These are phyloP conservation scores for Eimeria praecox DNA, from an alignment of 169 alveolate species.

Conservation along the genomic window DNA sequence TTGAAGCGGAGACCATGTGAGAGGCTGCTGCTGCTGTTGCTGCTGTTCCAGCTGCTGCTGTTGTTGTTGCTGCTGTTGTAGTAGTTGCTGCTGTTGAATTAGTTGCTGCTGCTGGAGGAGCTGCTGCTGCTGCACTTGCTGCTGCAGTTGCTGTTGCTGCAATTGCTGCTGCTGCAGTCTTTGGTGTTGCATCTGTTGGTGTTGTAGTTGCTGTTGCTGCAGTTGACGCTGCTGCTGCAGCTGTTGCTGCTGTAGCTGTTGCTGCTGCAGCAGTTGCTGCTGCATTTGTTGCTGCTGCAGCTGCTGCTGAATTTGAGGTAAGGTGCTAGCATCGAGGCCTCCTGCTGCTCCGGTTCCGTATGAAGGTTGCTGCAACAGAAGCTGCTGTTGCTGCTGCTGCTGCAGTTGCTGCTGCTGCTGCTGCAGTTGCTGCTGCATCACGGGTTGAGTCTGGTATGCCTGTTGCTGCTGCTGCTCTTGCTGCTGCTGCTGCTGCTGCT, in stretches of 20 bases:
- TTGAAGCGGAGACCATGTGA: not conserved
- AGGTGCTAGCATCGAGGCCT: not conserved
- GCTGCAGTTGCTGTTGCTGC: slow-evolving; percentile 17
- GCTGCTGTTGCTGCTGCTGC: slow-evolving; percentile 6
- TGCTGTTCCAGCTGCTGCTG: slow-evolving; percentile 24
- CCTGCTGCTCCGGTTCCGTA: not conserved
- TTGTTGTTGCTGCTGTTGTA: slow-evolving; percentile 55
- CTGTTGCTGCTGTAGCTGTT: not conserved
- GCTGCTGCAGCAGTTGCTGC: slow-evolving; percentile 20
- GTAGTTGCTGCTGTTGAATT: slow-evolving; percentile 24
- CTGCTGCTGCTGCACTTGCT: slow-evolving; percentile 36
- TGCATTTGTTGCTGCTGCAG: slow-evolving; percentile 51
- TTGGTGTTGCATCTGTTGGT: slow-evolving; percentile 6
- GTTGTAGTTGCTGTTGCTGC: slow-evolving; percentile 38
- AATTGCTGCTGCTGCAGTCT: not conserved
- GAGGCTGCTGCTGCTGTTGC: slow-evolving; percentile 23
- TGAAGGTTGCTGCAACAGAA: not conserved
- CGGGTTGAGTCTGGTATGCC: not conserved
- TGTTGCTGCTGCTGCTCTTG: not conserved
- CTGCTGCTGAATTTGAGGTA: slow-evolving; percentile 21
- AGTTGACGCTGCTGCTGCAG: slow-evolving; percentile 12
- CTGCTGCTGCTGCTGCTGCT: slow-evolving; percentile 36
- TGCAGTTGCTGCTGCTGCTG: slow-evolving; percentile 32
- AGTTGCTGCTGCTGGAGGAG: slow-evolving; percentile 36
- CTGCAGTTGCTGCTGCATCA: not conserved